phyloP scores from a whole-genome alignment of 768 basidiomycete species.

The Lactarius pseudohatsudake region DNA sequence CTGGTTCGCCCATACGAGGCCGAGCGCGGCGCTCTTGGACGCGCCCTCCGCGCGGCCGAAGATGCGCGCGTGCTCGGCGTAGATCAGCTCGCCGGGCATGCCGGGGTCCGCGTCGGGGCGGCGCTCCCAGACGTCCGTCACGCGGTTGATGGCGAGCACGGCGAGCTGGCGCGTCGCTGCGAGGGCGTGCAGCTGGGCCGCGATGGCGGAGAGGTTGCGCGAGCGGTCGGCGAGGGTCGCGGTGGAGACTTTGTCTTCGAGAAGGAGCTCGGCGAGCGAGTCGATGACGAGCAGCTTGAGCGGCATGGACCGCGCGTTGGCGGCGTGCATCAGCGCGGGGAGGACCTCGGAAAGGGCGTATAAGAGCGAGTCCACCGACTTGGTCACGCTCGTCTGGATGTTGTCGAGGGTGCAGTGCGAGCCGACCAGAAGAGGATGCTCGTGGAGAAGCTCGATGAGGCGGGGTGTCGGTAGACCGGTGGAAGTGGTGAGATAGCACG shows the following conservation, averaged over 20 bases:
- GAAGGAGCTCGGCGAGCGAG: constrained; percentile 84
- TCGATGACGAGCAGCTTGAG: constrained; percentile 84
- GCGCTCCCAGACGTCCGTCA: constrained; percentile 68
- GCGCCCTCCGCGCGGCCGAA: constrained; percentile 66
- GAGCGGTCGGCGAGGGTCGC: constrained; percentile 71
- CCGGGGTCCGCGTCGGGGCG: constrained; percentile 31
- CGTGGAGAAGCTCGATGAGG: constrained; percentile 61
- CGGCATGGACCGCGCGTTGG: constrained; percentile 45
- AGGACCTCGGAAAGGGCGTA: constrained; percentile 55
- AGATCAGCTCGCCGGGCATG: constrained; percentile 47
- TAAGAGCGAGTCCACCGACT: constrained; percentile 54
- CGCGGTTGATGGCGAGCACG: constrained; percentile 86
- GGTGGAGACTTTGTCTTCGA: constrained; percentile 58
- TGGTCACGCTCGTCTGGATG: constrained; percentile 61
- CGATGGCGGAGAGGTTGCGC: constrained; percentile 63
- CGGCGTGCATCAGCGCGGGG: constrained; percentile 49
- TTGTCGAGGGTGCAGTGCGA: constrained; percentile 49
- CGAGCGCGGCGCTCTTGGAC: constrained; percentile 80
- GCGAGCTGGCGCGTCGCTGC: constrained; percentile 65
- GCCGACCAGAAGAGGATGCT: constrained; percentile 48
- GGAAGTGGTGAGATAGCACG: constrained; percentile 78
- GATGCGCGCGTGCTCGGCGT: constrained; percentile 72
- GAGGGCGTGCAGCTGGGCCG: constrained; percentile 67
- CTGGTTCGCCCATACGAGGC: constrained; percentile 93
- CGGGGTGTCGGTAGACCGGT: constrained; percentile 66